Evolutionary conservation across 176 grass and related monocot genomes (phyloP), one percentile per base, ranked within the genome.

Genomic region (Rhynchospora breviuscula): DNA sequence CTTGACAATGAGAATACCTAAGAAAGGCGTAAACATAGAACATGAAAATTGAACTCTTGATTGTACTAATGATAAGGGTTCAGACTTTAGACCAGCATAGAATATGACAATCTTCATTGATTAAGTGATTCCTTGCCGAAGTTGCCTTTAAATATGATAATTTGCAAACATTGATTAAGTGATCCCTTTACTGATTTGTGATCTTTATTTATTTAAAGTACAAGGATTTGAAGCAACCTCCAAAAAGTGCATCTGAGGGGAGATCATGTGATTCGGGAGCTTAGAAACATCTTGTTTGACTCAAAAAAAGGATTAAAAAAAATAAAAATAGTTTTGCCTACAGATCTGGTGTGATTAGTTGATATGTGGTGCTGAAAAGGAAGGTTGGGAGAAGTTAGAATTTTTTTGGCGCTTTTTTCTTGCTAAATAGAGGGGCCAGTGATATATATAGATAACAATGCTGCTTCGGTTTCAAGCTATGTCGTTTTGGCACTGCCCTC

Each of bases 321-420:
- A 31, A 44, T 7, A 29, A 63, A 79, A 58, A 45, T 63, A 81
- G 56, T 81, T 81, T 81, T 58, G 35, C 17, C 59, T 18, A 81
- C 25, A 45, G 53, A 81, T 44, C 35, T 61, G 78, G 57, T 58
- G 54, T 81, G 31, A 44, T 2, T 59, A 61, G 58, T 81, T 81
- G 22, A 19, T 81, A 60, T 81, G 33, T 47, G 68, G 56, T 81
- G 57, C 56, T 81, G 78, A 81, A 63, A 81, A 63, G 43, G 44
- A 17, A 2, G 58, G 57, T 81, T 56, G 14, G 33, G 54, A 80
- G 54, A 62, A 25, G 48, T 79, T 79, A 79, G 76, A 53, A 59
- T 79, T 79, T 79, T 40, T 54, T 58, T 47, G 29, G 76, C 59
- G 76, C 76, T 79, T 79, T 79, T 72, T 79, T 59, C 76, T 59